Evolutionary conservation across 1,139 yeast species (phyloP), one percentile per base, ranked within the genome.

Genomic region (Magnusiomyces suaveolens): DNA sequence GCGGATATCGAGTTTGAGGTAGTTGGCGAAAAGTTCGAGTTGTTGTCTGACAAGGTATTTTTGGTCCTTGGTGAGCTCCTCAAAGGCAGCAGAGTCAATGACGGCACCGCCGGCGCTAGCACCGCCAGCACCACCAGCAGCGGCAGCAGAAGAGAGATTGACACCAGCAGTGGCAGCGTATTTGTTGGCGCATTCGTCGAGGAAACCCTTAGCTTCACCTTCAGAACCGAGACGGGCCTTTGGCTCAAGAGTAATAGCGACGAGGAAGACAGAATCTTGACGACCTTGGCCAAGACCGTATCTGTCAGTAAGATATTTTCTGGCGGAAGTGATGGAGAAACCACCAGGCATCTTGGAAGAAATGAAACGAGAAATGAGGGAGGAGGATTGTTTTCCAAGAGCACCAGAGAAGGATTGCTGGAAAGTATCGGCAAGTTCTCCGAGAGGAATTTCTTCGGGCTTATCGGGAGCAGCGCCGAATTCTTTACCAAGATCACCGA

Each of bases 291-390:
- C 95, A 66, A 92, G 79, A 60, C 98, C 98, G 84, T 84, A 92
- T 71, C 92, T 82, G 48, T 90, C 71, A 73, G 86, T 90, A 69
- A 92, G 80, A 73, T 92, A 87, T 71, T 88, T 88, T 77, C 97
- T 85, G 54, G 96, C 95, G 61, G 79, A 75, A 60, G 97, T 85
- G 64, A 89, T 84, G 56, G 95, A 85, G 75, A 90, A 92, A 36
- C 98, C 98, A 79, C 98, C 98, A 57, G 98, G 97, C 97, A 92
- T 92, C 77, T 92, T 92, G 43, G 97, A 85, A 20, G 97, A 84
- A 77, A 90, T 85, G 67, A 92, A 79, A 74, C 97, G 84, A 59
- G 96, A 87, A 62, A 92, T 78, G 64, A 92, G 79, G 38, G 96
- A 85, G 50, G 89, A 75, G 2, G 97, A 85, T 66, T 92, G 95